Conservation (phyloP, 106 monocot species). For the Platanthera zijinensis region DNA sequence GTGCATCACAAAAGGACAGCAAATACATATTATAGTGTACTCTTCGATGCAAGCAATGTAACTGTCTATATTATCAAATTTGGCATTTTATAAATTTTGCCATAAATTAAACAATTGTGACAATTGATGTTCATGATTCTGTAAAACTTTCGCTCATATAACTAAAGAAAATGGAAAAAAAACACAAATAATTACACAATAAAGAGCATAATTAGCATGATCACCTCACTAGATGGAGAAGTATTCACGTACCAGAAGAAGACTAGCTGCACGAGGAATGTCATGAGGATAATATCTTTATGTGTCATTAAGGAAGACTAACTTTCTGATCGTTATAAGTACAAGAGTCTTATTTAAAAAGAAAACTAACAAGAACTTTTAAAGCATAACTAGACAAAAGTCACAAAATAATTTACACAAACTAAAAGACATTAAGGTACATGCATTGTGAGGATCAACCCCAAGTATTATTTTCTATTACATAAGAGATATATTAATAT, state of each 20-base stretch:
- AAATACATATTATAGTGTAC: neutral
- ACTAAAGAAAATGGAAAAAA: neutral
- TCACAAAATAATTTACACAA: neutral
- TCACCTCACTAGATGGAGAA: neutral
- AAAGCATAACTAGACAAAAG: neutral
- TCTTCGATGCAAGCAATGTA: neutral
- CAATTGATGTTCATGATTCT: neutral
- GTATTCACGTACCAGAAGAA: constrained; percentile 58
- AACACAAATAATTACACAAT: neutral
- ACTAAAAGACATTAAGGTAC: neutral
- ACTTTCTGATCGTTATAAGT: neutral
- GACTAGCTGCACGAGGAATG: constrained; percentile 43
- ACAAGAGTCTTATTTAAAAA: neutral
- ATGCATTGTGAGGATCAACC: neutral
- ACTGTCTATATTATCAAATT: neutral
- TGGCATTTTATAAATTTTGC: neutral
- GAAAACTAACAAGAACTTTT: neutral
- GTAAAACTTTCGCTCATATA: neutral
- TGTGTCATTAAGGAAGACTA: constrained; percentile 20
- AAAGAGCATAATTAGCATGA: neutral
- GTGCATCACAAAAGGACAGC: neutral
- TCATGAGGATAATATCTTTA: constrained; percentile 89
- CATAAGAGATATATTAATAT: neutral
- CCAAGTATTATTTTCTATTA: neutral
- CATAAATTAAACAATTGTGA: neutral